Conservation (phyloP, 495 filamentous ascomycete genomes). For the Aspergillus avenaceus region DNA sequence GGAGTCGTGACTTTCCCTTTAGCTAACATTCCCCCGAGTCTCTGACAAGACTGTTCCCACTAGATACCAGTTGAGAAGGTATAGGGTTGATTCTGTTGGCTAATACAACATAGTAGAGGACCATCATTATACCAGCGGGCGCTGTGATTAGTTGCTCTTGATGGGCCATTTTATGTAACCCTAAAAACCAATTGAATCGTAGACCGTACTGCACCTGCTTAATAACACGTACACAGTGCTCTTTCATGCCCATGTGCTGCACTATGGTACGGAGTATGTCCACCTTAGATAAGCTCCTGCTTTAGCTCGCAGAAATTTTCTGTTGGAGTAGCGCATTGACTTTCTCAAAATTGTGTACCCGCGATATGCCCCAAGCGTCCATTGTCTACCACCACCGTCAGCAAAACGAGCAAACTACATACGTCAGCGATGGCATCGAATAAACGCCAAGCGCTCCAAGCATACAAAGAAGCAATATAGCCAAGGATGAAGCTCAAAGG, state of each 20-base stretch:
- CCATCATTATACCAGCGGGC: too few relatives aligned
- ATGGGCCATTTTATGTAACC: background rate
- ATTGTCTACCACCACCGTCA: background rate
- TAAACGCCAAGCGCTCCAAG: background rate
- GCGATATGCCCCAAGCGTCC: too few relatives aligned
- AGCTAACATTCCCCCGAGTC: background rate
- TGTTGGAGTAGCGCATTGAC: background rate
- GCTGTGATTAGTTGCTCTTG: background rate
- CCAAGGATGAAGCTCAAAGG: background rate
- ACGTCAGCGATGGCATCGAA: background rate
- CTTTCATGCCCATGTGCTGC: too few relatives aligned
- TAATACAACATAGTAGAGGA: background rate
- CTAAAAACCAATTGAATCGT: background rate
- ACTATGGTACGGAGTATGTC: background rate
- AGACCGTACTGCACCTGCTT: background rate
- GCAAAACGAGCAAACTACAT: background rate
- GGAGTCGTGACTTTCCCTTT: background rate
- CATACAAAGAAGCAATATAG: background rate
- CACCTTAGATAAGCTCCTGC: background rate
- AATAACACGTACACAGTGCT: background rate
- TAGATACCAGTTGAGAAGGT: background rate
- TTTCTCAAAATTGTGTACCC: too few relatives aligned
- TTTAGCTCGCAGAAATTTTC: background rate
- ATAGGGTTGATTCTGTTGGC: background rate
- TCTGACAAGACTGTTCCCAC: background rate